These are phyloP conservation scores for Exophiala phaeomuriformis DNA, from an alignment of 2,329 filamentous ascomycete genomes.

Conservation along the genomic window DNA sequence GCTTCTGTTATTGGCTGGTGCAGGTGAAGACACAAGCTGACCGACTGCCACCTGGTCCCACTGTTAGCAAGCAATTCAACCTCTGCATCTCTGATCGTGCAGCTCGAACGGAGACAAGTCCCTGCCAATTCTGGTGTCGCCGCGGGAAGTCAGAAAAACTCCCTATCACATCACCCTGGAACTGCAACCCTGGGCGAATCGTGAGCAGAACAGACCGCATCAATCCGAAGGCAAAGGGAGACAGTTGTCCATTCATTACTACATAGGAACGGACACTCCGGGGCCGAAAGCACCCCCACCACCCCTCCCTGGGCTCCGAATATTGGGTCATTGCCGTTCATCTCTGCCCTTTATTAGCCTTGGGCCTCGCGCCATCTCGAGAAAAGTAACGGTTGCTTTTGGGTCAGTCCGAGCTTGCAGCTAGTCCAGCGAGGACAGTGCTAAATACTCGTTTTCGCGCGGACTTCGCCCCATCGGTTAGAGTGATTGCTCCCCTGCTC, in stretches of 20 bases:
- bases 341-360: slow-evolving; percentile 21
- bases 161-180: slow-evolving; percentile 14
- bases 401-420: slow-evolving; percentile 16
- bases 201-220: slow-evolving; percentile 3
- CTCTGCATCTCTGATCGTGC: slow-evolving; percentile 17
- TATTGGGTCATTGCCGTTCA: background rate
- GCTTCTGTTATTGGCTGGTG: slow-evolving; percentile 13
- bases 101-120: slow-evolving; percentile 10
- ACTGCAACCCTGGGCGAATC: slow-evolving; percentile 1
- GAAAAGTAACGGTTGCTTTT: slow-evolving; percentile 18
- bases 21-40: background rate
- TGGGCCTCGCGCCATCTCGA: slow-evolving; percentile 19
- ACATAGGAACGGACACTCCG: slow-evolving; percentile 11
- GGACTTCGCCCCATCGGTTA: slow-evolving; percentile 18
- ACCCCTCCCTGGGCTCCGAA: slow-evolving; percentile 1
- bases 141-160: slow-evolving; percentile 2
- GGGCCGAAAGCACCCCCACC: slow-evolving; percentile 12
- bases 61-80: slow-evolving; percentile 11
- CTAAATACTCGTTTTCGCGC: slow-evolving; percentile 19
- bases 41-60: slow-evolving; percentile 11
- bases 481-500: slow-evolving; percentile 21
- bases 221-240: slow-evolving; percentile 6
- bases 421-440: slow-evolving; percentile 16
- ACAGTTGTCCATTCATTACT: slow-evolving; percentile 9
- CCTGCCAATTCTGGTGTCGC: slow-evolving; percentile 11